Evolutionary conservation across 2,329 filamentous ascomycete genomes (phyloP).

Genomic region (Didymella segeticola): DNA sequence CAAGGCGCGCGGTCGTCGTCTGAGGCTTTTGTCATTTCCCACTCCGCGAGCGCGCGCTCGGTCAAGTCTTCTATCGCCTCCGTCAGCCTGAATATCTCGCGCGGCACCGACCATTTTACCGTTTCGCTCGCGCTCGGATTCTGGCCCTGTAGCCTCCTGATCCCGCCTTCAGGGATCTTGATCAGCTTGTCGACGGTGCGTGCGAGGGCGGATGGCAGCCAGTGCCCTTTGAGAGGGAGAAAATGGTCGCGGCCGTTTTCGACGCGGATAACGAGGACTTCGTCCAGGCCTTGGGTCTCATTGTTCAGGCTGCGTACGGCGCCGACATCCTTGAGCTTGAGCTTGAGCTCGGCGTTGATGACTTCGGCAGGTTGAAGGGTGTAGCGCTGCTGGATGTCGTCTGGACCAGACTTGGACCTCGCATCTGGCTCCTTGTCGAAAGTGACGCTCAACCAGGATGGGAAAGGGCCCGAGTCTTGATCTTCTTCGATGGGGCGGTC

Average conservation of each 20-base stretch:
- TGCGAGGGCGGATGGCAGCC: constrained; percentile 83
- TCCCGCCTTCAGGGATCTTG: constrained; percentile 77
- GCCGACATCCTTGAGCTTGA: constrained; percentile 68
- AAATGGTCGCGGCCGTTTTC: constrained; percentile 89
- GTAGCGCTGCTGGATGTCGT: constrained; percentile 57
- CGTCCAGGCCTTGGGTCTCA: constrained; percentile 71
- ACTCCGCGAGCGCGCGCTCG: constrained; percentile 66
- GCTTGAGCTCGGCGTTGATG: constrained; percentile 70
- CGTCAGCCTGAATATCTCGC: constrained; percentile 88
- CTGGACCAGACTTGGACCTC: constrained; percentile 34
- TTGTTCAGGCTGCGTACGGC: constrained; percentile 76
- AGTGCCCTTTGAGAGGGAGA: constrained; percentile 77
- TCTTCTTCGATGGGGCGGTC: constrained; percentile 67
- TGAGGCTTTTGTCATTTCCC: constrained; percentile 62
- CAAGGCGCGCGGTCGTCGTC: constrained; percentile 57
- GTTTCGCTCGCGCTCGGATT: constrained; percentile 53
- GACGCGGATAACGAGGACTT: constrained; percentile 86
- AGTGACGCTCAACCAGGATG: constrained; percentile 73
- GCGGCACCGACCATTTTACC: constrained; percentile 79
- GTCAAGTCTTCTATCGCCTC: constrained; percentile 73
- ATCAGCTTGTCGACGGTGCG: constrained; percentile 89
- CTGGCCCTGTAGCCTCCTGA: constrained; percentile 72
- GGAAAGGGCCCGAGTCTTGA: constrained; percentile 52
- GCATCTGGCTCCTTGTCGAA: constrained; percentile 63
- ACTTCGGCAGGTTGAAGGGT: constrained; percentile 86